These are phyloP conservation scores for Bruguiera sexangula DNA, from an alignment of 345 rosid species.

Conservation along the genomic window DNA sequence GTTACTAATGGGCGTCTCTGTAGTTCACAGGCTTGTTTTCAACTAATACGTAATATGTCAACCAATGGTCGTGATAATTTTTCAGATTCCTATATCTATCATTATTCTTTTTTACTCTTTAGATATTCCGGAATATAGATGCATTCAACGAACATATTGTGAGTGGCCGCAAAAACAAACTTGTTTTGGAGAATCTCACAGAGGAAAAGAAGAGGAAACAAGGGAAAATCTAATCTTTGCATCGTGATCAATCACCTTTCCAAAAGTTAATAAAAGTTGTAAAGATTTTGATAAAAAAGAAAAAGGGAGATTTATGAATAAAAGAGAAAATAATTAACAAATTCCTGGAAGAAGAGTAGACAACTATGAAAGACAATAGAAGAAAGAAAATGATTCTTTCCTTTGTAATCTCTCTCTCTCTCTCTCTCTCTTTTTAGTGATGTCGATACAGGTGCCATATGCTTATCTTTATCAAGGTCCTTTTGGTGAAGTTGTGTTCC, in stretches of 20 bases:
- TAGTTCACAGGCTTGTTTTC: no score
- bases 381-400: background rate
- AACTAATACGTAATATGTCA: no score
- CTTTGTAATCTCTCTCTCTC: background rate
- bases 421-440: background rate
- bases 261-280: slow-evolving; percentile 4
- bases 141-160: no score
- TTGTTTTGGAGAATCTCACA: background rate
- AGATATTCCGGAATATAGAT: no score
- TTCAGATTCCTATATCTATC: no score
- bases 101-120: no score
- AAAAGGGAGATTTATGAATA: background rate
- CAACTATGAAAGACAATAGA: background rate
- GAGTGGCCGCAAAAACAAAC: background rate
- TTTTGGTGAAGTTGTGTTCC: background rate
- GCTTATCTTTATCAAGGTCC: slow-evolving; percentile 6
- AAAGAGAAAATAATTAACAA: background rate
- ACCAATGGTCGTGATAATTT: no score
- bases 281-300: background rate
- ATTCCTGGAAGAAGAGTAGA: background rate
- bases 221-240: slow-evolving; percentile 7
- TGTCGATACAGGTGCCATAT: background rate
- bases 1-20: no score
- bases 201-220: background rate
- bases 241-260: slow-evolving; percentile 3